phyloP scores from a whole-genome alignment of 768 basidiomycete genomes.

The Peribolospora kevripleyi region DNA sequence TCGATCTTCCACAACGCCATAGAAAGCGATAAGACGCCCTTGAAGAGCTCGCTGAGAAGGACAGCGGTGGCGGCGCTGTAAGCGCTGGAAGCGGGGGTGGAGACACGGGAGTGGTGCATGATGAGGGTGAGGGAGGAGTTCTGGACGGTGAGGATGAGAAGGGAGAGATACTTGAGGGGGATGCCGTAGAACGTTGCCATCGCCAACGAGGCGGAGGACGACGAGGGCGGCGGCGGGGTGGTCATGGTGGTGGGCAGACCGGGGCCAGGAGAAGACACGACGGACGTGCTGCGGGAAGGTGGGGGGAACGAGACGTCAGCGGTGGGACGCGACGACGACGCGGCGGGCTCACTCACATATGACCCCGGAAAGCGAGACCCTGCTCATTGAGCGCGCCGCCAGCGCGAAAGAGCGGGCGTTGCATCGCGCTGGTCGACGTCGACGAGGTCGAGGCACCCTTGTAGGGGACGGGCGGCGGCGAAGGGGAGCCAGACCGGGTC shows the following conservation, averaged over 20 bases:
- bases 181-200: conserved; percentile 8
- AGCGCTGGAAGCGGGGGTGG: conserved; percentile 41
- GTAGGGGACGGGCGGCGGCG: no score
- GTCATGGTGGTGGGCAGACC: neutral
- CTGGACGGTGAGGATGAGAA: conserved; percentile 90
- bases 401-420: neutral
- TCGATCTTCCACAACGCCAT: conserved; percentile 31
- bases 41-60: conserved; percentile 77
- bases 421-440: neutral
- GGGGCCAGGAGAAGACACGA: neutral
- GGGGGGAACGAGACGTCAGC: no score
- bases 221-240: neutral
- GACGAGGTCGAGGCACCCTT: no score
- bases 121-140: conserved; percentile 75
- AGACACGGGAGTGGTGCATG: conserved; percentile 87
- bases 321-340: neutral
- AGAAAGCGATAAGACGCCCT: conserved; percentile 60
- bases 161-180: conserved; percentile 72
- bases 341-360: neutral
- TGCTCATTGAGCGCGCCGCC: neutral
- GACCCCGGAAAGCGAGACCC: neutral
- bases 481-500: no score
- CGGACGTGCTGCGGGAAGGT: neutral
- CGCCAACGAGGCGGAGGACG: neutral
- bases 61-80: conserved; percentile 92